Base-by-base conservation (phyloP, 2,329 filamentous ascomycete species). In the Cordyceps tenuipes region DNA sequence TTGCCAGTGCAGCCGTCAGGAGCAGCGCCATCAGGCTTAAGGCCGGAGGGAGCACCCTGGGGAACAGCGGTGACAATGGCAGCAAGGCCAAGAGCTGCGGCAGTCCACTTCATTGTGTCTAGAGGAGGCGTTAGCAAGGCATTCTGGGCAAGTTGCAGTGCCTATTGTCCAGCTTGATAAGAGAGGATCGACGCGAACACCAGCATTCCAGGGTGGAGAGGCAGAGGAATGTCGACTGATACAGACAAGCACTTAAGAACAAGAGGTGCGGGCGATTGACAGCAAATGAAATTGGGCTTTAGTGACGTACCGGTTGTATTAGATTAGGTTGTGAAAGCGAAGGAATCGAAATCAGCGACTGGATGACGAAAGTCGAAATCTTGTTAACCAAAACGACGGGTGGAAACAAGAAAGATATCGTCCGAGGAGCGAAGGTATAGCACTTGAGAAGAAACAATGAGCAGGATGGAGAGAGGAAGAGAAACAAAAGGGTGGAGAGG, bases 1-100 rank as follows among this genome's bases (percentile, higher is more conserved):
- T 70, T 77, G 12, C 72, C 63, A 51, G 71, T 68, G 75, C 86
- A 90, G 61, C 80, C 81, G 1, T 72, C 66, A 1, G 85, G 83
- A 1, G 80, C 70, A 3, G 75, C 63, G 17, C 69, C 72, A 1
- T 73, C 68, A 12, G 86, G 84, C 6, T 79, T 71, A 57, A 85
- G 75, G 63, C 73, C 65, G 17, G 72, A 72, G n/a, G 65, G 64
- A 41, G 57, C 64, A 53, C 71, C 77, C 65, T 77, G 72, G 26
- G 75, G 74, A 39, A 73, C 67, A 29, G 76, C 77, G 21, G 71
- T 70, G 61, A 73, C 72, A 59, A 73, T 73, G 66, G 77, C 72
- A 61, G 76, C 75, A 56, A 83, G 66, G 61, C 76, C 64, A 66
- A 74, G 66, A 43, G 65, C 62, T 31, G 64, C 54, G 31, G 60